Evolutionary conservation across 495 filamentous ascomycete species (phyloP).

Genomic region (Pyronema domesticum): DNA sequence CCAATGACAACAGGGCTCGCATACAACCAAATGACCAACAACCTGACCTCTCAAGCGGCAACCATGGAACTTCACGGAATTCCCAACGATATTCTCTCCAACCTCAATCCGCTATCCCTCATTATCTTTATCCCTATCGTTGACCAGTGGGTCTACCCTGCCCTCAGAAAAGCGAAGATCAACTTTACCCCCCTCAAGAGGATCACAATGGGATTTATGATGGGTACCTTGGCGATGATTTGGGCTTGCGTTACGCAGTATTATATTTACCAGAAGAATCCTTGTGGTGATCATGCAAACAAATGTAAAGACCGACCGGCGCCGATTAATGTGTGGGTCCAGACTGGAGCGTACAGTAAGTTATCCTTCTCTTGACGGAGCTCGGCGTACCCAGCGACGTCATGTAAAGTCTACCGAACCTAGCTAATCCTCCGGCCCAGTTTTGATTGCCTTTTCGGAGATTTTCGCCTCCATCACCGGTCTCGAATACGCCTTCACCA

Average conservation of each 20-base stretch:
- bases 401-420: not conserved
- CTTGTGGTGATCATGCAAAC: slow-evolving; percentile 39
- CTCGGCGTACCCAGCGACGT: too few species aligned
- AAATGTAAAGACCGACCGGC: slow-evolving; percentile 28
- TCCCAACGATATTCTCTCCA: slow-evolving; percentile 59
- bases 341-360: slow-evolving; percentile 38
- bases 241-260: slow-evolving; percentile 47
- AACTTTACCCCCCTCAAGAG: slow-evolving; percentile 57
- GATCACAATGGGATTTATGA: slow-evolving; percentile 50
- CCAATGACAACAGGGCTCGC: slow-evolving; percentile 20
- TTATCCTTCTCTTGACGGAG: not conserved
- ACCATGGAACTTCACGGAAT: slow-evolving; percentile 52
- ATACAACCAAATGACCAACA: slow-evolving; percentile 38
- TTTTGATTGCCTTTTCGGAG: slow-evolving; percentile 55
- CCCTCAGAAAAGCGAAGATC: slow-evolving; percentile 41
- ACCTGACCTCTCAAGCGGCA: slow-evolving; percentile 57
- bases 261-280: slow-evolving; percentile 48
- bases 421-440: not conserved
- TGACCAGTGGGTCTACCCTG: slow-evolving; percentile 52
- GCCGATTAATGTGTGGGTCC: slow-evolving; percentile 44
- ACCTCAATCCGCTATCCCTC: slow-evolving; percentile 57
- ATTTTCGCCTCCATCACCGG: slow-evolving; percentile 50
- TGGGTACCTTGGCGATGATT: slow-evolving; percentile 44
- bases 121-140: slow-evolving; percentile 65
- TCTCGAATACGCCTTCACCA: slow-evolving; percentile 50